Evolutionary conservation across 2,329 filamentous ascomycete species (phyloP), one percentile per base, ranked within the genome.

Genomic region (Ceratocystiopsis sp.): DNA sequence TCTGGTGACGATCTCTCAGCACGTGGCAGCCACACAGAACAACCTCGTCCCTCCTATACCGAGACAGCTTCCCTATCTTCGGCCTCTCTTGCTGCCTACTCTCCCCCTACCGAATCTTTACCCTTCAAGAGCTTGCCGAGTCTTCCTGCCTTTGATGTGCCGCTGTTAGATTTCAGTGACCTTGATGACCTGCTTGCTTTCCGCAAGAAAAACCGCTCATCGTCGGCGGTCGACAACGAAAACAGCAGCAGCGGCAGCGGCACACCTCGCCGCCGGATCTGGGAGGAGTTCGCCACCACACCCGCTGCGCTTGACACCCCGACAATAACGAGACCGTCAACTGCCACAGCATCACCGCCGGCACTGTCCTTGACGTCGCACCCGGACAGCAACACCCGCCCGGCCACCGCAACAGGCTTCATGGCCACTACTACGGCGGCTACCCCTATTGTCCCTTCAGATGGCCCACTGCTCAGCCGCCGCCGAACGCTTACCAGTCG

Each of bases 151-250:
- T 71, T 73, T 54, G 68, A 71, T 45, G 57, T 75, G 33, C 66
- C 69, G 35, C 66, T 67, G 1, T 68, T 75, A 55, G 66, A 72
- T 48, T 61, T 68, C 49, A 59, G 67, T 37, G 46, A 45, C 9
- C 63, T 64, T 7, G 25, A 29, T 5, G 63, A 61, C 53, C 66
- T 46, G 39, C 40, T 41, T 19, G 32, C 29, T 11, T 10, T 34
- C 11, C 35, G 34, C 9, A 40, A 43, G 5, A 41, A 29, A 29
- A 29, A 2, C 25, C 25, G 25, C 10, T 11, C 25, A 29, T 29
- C 9, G 25, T 29, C 10, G 7, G 10, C 38, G 17, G 18, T 14
- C 13, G 15, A 19, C 15, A n/a, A 16, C 18, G 15, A 19, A 14
- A n/a, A 16, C 18, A 37, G 12, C 16, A 25, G 19, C 9, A 10